phyloP scores from a whole-genome alignment of 2,329 filamentous ascomycete genomes.

The Xylaria sp. region DNA sequence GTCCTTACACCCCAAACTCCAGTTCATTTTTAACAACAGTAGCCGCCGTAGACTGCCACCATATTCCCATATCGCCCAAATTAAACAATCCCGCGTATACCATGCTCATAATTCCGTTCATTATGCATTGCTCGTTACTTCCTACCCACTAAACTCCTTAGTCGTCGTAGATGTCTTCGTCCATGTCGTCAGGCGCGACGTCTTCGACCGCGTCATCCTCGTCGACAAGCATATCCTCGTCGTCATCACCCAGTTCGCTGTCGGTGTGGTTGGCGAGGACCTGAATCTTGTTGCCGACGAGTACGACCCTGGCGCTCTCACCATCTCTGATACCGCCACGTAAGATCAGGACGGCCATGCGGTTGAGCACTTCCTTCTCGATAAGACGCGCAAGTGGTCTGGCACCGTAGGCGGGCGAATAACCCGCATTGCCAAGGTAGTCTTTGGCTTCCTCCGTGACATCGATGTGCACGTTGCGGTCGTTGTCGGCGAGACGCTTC shows the following conservation, averaged over 20 bases:
- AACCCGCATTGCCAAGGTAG: constrained; percentile 87
- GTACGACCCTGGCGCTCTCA: constrained; percentile 76
- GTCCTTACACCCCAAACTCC: not conserved
- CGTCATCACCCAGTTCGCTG: constrained; percentile 58
- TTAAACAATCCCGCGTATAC: not conserved
- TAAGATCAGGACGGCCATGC: constrained; percentile 86
- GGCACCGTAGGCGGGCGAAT: constrained; percentile 94
- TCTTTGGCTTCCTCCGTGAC: constrained; percentile 86
- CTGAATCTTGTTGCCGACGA: constrained; percentile 77
- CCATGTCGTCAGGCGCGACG: constrained; percentile 61
- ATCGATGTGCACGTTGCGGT: constrained; percentile 82
- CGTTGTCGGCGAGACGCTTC: constrained; percentile 83
- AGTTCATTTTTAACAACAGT: not conserved
- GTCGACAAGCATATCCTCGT: constrained; percentile 72
- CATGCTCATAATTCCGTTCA: not conserved
- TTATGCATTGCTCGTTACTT: constrained; percentile 10
- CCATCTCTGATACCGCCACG: constrained; percentile 83
- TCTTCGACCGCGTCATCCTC: constrained; percentile 77
- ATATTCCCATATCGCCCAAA: not conserved
- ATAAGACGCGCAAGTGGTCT: constrained; percentile 86
- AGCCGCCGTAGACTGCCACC: not conserved
- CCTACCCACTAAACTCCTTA: constrained; percentile 17
- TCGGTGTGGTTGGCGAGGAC: constrained; percentile 81
- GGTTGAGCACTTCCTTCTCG: constrained; percentile 96
- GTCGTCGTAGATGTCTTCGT: constrained; percentile 59